Base-by-base conservation (phyloP, 148 eudicot species). In the Camellia sinensis region DNA sequence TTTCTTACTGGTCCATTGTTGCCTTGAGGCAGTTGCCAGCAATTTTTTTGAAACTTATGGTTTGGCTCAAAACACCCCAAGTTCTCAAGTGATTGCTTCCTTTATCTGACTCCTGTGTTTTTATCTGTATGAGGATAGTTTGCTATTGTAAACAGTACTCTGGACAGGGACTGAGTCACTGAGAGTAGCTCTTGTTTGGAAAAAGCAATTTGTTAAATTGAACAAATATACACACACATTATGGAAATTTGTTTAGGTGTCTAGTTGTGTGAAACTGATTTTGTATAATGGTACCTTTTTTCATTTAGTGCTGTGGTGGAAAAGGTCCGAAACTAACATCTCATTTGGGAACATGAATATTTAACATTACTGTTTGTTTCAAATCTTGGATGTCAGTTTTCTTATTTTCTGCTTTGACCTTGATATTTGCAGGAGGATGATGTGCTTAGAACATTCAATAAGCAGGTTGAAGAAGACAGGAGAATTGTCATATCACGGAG, bases 391-490 rank as follows among this genome's bases (percentile, higher is more conserved):
- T 22, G 15, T 5, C 53, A 54, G 41, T 81, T 44, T 70, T 80
- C 15, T 45, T 22, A 17, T 52, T 67, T 70, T 80, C 19, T 72
- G 7, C 52, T 74, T 67, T 52, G 19, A 45, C 45, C 80, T 62
- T 87, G 43, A 52, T 75, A 50, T 68, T 72, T 79, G 76, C 90
- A 96, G 99, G 99, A 96, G 86, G 99, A 96, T 68, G 97, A 94
- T 69, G 81, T 82, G 37, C 92, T 92, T 81, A 88, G 80, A 78
- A 90, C 87, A 85, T 94, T 96, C 82, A 94, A 90, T 81, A 93
- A 96, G 80, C 99, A 96, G 83, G 87, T 96, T 81, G 98, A 96
- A 82, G 99, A 94, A 77, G 99, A 96, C 83, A 88, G 91, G 80
- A 92, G 90, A 89, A 92, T 96, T 75, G 89, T 92, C 40, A 90